phyloP scores from a whole-genome alignment of 495 filamentous ascomycete species.

The Lasiosphaeria ovina region DNA sequence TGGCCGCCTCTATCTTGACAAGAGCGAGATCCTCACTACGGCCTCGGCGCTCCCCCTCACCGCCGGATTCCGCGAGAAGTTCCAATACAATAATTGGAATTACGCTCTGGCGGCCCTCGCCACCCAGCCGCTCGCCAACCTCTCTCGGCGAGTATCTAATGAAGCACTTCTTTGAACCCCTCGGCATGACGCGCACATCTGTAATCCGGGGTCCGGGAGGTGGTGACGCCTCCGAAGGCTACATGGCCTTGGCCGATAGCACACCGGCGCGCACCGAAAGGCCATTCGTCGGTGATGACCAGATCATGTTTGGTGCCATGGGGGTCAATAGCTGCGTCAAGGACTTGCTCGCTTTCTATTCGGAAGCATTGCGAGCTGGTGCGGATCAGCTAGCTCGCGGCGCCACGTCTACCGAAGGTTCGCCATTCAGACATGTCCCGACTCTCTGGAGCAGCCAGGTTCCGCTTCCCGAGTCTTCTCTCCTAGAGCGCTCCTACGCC shows the following conservation, averaged over 20 bases:
- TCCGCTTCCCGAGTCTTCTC: background rate
- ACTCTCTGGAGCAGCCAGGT: background rate
- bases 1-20: background rate
- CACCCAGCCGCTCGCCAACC: background rate
- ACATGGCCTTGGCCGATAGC: background rate
- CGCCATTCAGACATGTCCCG: background rate
- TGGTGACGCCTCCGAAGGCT: background rate
- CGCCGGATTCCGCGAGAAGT: constrained; percentile 1
- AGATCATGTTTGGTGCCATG: constrained; percentile 4
- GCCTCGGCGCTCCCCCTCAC: background rate
- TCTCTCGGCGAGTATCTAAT: background rate
- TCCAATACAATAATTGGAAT: constrained; percentile 5
- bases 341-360: background rate
- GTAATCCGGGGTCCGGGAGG: background rate
- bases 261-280: background rate
- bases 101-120: background rate
- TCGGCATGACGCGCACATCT: constrained; percentile 1
- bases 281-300: background rate
- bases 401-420: background rate
- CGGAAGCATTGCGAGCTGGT: background rate
- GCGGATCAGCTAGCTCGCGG: background rate
- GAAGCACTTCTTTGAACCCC: background rate
- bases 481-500: background rate
- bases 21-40: background rate
- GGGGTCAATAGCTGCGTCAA: constrained; percentile 2